Base-by-base conservation (phyloP, 2,329 filamentous ascomycete species). In the Fusarium subglutinans region DNA sequence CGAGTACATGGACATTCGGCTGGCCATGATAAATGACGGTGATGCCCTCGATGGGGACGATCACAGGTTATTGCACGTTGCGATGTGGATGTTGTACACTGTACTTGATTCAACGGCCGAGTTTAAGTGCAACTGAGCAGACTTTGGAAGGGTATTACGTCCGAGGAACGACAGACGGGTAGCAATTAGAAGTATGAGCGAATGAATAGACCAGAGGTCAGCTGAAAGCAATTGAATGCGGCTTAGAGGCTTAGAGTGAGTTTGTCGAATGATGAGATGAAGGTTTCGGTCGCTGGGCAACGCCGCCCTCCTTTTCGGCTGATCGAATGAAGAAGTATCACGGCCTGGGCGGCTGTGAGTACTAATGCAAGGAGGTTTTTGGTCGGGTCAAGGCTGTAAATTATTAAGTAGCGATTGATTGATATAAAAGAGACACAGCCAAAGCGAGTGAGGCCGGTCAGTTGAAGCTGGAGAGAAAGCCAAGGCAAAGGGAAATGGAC, bases 1-100 rank as follows among this genome's bases (percentile, higher is more conserved):
- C 75, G 91, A 93, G 80, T 91, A 93, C 87, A 92, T 90, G 75
- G 91, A 93, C 87, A 90, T 89, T 80, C 89, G 87, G 82, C 87
- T 89, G 75, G 90, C 86, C 90, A 92, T 91, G 80, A 63, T 77
- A 64, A 74, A 62, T 67, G 70, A 75, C 24, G 63, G 81, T 78
- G 80, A 79, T 76, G 80, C 78, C 82, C 81, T 74, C 78, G 60
- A 47, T 59, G 70, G 72, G 85, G 84, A 86, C 83, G 79, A 80
- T 80, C 81, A 85, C 82, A 77, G 67, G 22, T 33, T 57, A 51
- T 47, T 59, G 37, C 37, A 73, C 56, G 67, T 72, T 65, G 65
- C 69, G 69, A 75, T 71, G 43, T 26, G 66, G 55, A 51, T 62
- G 70, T 63, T 71, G 68, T 65, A 57, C 64, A 62, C 44, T 44